Evolutionary conservation across 2,329 filamentous ascomycete species (phyloP).

Genomic region (Harringtonia lauricola): DNA sequence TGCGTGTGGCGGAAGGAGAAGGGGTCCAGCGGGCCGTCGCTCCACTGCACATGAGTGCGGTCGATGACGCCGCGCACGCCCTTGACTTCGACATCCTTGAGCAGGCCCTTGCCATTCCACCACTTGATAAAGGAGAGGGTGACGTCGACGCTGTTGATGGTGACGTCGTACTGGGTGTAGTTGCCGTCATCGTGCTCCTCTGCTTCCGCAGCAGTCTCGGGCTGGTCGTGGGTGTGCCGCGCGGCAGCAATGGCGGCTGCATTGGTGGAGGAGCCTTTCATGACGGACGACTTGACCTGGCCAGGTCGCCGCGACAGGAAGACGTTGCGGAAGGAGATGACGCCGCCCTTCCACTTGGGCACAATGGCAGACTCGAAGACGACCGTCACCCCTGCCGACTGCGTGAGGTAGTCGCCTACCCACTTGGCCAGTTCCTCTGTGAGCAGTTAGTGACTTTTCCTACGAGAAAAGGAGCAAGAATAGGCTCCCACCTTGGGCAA

Average conservation of each 20-base stretch:
- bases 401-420: constrained; percentile 91
- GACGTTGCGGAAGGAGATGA: constrained; percentile 94
- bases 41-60: constrained; percentile 70
- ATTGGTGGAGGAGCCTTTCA: constrained; percentile 77
- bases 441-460: background rate
- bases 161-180: constrained; percentile 95
- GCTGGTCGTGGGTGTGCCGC: constrained; percentile 9
- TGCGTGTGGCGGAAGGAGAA: constrained; percentile 81
- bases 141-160: constrained; percentile 90
- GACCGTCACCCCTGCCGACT: constrained; percentile 84
- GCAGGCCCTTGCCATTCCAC: constrained; percentile 91
- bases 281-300: constrained; percentile 70
- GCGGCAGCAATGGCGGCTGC: constrained; percentile 80
- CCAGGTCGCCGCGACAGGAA: constrained; percentile 89
- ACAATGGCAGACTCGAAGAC: constrained; percentile 98
- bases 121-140: constrained; percentile 96
- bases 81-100: constrained; percentile 88
- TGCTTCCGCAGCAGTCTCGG: constrained; percentile 20
- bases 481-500: constrained; percentile 64
- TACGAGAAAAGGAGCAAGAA: background rate
- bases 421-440: constrained; percentile 82
- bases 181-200: constrained; percentile 69
- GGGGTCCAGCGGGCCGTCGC: constrained; percentile 61
- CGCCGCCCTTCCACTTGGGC: constrained; percentile 86
- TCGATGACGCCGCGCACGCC: constrained; percentile 90